phyloP scores from a whole-genome alignment of 192 early-diverging fungal species.

The Piromyces finnis region DNA sequence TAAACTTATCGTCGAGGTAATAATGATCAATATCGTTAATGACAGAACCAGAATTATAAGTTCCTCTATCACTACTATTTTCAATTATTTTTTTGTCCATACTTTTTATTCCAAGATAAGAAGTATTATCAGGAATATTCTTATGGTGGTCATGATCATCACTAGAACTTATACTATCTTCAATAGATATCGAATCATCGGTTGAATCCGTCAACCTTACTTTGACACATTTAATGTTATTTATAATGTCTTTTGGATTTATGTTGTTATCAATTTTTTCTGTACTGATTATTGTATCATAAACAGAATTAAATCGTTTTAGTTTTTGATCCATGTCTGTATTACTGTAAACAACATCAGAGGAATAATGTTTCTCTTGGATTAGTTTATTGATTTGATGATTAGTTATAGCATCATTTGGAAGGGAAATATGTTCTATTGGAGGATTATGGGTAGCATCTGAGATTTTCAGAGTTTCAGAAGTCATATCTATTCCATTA shows the following conservation, averaged over 20 bases:
- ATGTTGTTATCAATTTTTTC: too few relatives aligned
- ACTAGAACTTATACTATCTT: background rate
- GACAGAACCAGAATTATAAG: background rate
- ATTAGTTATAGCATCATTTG: too few relatives aligned
- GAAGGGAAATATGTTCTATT: too few relatives aligned
- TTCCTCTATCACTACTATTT: background rate
- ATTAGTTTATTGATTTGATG: too few relatives aligned
- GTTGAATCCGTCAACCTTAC: too few relatives aligned
- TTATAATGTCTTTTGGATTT: too few relatives aligned
- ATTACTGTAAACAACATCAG: too few relatives aligned
- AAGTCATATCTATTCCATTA: background rate
- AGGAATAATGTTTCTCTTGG: too few relatives aligned
- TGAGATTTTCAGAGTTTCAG: background rate
- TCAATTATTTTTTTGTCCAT: background rate
- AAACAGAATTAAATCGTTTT: background rate
- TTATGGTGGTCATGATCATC: background rate
- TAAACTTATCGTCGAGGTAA: background rate
- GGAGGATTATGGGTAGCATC: too few relatives aligned
- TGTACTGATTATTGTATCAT: background rate
- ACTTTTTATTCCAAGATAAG: background rate
- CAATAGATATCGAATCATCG: background rate
- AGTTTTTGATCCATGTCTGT: background rate
- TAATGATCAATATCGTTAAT: background rate
- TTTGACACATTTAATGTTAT: too few relatives aligned
- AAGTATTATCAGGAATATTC: background rate